Evolutionary conservation across 1,139 yeast genomes (phyloP), one percentile per base, ranked within the genome.

Genomic region (Suhomyces panamericanus): DNA sequence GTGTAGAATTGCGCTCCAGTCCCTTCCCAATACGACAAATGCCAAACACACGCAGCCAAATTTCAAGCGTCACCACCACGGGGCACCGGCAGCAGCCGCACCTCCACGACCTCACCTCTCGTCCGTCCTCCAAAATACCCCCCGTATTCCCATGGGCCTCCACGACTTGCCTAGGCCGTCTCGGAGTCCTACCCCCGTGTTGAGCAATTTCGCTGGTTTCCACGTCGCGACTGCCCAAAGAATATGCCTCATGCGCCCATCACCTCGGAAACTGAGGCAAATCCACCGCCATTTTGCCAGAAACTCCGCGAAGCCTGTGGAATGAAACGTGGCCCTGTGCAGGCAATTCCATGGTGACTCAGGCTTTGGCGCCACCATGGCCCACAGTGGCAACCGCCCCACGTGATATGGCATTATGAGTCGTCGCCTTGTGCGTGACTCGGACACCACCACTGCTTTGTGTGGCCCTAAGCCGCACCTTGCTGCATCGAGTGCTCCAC

Each of bases 401-500:
- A 44, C 43, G 47, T 43, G 47, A 28, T 13, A 43, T 40, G 32
- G 36, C 39, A 36, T 33, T 41, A 41, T 41, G 35, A 29, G 24
- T 30, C 43, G 24, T 38, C 35, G 35, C 37, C 32, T 31, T 35
- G 38, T 43, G 46, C 46, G 42, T 43, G 46, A 43, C 46, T 39
- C 35, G 39, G 46, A 28, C 30, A 27, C 42, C 46, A 38, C 46
- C 44, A 42, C 44, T 13, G 28, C 30, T 34, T 37, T 30, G 39
- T 35, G 39, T 35, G 40, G 29, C 29, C 29, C 33, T 34, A 41
- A 26, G 35, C 43, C 41, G 46, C 35, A 26, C 35, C 28, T 22
- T 37, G 39, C 47, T 27, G 44, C 39, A 38, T 34, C 37, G 40
- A 17, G 15, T 37, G 33, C 44, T 35, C 42, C 48, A 43, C 47